These are phyloP conservation scores for Vitis hybrid DNA, from an alignment of 177 flowering plant species.

Conservation along the genomic window DNA sequence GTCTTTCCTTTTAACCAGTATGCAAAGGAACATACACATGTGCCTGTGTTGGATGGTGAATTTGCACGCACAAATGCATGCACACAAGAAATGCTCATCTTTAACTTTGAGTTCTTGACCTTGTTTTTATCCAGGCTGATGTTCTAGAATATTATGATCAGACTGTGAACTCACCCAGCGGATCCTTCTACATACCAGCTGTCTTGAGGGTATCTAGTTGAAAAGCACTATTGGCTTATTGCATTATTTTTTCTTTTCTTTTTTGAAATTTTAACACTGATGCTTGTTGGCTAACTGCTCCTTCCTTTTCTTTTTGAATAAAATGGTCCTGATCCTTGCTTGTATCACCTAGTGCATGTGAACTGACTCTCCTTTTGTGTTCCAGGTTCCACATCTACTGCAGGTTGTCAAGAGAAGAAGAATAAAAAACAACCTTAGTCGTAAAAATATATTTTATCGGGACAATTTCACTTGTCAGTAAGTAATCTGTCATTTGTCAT, in stretches of 20 bases:
- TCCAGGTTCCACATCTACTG: constrained; percentile 79
- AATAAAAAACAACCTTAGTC: constrained; percentile 54
- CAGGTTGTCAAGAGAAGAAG: constrained; percentile 75
- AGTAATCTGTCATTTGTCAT: constrained; percentile 27
- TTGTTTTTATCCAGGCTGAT: constrained; percentile 70
- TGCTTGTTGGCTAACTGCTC: neutral
- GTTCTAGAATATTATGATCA: constrained; percentile 95
- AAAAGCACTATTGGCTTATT: constrained; percentile 5
- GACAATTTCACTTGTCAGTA: constrained; percentile 80
- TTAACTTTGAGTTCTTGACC: neutral
- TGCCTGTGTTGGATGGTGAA: neutral
- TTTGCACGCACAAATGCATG: neutral
- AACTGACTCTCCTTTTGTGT: constrained; percentile 12
- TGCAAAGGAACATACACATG: neutral
- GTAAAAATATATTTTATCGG: constrained; percentile 61
- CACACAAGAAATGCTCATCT: neutral
- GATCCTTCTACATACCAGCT: constrained; percentile 91
- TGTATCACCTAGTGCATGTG: neutral
- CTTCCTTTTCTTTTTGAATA: neutral
- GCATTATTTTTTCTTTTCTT: constrained; percentile 7
- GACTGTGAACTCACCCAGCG: constrained; percentile 81
- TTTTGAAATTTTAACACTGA: neutral
- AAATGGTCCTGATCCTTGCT: neutral
- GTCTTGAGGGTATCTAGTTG: constrained; percentile 73
- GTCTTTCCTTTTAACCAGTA: no score